Conservation (phyloP, 2,329 filamentous ascomycete genomes). For the Neofusicoccum parvum region DNA sequence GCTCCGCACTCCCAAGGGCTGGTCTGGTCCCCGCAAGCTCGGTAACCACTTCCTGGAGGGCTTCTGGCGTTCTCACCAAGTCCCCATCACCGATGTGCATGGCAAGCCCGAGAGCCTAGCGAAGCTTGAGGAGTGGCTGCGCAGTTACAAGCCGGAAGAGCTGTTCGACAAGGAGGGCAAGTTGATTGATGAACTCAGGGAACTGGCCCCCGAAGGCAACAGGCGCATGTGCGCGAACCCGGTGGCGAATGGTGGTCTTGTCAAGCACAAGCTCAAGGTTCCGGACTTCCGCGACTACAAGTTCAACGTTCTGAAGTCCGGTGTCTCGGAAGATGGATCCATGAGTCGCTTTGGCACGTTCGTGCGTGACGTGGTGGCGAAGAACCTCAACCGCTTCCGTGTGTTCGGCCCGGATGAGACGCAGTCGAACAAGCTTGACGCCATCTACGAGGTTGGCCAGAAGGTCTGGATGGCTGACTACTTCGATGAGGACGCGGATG, state of each 20-base stretch:
- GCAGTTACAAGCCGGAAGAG: conserved; percentile 71
- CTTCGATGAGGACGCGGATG: conserved; percentile 74
- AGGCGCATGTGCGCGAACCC: conserved; percentile 78
- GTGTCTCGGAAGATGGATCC: conserved; percentile 58
- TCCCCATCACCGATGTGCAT: conserved; percentile 71
- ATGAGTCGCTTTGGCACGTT: conserved; percentile 72
- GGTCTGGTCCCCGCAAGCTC: conserved; percentile 73
- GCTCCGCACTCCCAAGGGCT: conserved; percentile 76
- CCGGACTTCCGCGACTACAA: conserved; percentile 72
- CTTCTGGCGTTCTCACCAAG: conserved; percentile 79
- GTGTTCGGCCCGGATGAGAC: conserved; percentile 81
- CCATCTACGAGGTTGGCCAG: conserved; percentile 72
- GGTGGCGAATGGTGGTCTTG: conserved; percentile 69
- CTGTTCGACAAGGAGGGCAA: conserved; percentile 67
- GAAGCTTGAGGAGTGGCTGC: conserved; percentile 75
- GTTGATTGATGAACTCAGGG: conserved; percentile 63
- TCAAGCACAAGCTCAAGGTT: conserved; percentile 68
- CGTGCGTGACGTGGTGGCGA: conserved; percentile 66
- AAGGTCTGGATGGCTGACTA: conserved; percentile 81
- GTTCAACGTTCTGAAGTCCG: conserved; percentile 63
- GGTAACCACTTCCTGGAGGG: conserved; percentile 71
- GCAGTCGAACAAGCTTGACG: conserved; percentile 75
- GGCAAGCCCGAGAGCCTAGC: conserved; percentile 68
- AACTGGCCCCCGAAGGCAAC: conserved; percentile 65
- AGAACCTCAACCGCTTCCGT: conserved; percentile 70